Evolutionary conservation across 192 early-diverging fungal genomes (phyloP).

Genomic region (Endogone sp.): DNA sequence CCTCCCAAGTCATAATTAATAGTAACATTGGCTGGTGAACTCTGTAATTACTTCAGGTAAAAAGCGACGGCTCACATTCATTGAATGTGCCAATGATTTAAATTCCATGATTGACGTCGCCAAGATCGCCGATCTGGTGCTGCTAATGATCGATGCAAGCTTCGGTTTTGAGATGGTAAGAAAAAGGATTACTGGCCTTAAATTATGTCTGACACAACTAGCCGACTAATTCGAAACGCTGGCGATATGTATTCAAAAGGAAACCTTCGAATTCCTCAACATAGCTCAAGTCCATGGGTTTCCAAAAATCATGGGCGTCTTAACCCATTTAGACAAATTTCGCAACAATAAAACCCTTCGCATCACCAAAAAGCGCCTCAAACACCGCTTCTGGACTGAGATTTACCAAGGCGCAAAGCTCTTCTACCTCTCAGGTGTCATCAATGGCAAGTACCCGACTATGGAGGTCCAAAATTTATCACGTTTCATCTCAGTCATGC

Average conservation of each 20-base stretch:
- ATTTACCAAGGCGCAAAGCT: constrained; percentile 99
- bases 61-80: constrained; percentile 92
- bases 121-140: constrained; percentile 94
- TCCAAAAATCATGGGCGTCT: constrained; percentile 96
- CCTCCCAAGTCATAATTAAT: background rate
- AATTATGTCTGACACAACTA: too few relatives aligned
- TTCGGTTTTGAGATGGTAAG: constrained; percentile 97
- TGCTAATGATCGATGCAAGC: constrained; percentile 93
- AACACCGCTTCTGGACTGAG: constrained; percentile 99
- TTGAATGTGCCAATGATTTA: constrained; percentile 96
- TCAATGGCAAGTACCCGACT: constrained; percentile 92
- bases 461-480: constrained; percentile 93
- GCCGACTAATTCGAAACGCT: background rate
- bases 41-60: constrained; percentile 51
- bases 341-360: constrained; percentile 89
- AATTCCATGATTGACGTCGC: constrained; percentile 97
- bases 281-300: constrained; percentile 96
- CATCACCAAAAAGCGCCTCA: constrained; percentile 88
- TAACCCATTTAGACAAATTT: constrained; percentile 96
- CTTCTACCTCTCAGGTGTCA: constrained; percentile 95
- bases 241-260: too few relatives aligned
- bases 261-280: constrained; percentile 99
- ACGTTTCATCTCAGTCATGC: constrained; percentile 98
- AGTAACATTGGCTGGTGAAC: background rate
- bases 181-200: background rate